These are phyloP conservation scores for Dentipellis fragilis DNA, from an alignment of 768 basidiomycete species.

Conservation along the genomic window DNA sequence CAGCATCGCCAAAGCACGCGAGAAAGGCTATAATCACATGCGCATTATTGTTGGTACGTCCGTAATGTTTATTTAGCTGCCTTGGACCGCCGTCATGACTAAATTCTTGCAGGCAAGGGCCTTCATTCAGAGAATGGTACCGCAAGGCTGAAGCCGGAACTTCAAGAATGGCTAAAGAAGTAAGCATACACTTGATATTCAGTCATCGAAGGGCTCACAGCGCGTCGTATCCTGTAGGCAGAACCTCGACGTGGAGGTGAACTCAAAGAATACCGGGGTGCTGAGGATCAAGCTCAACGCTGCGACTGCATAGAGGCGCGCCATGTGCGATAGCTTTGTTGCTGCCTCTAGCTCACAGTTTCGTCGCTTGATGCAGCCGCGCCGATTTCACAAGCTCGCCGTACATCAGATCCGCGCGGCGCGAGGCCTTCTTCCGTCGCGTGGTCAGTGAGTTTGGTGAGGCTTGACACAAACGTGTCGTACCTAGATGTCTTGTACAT, in stretches of 20 bases:
- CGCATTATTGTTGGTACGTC: neutral
- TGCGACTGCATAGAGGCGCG: constrained; percentile 14
- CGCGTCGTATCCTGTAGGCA: constrained; percentile 38
- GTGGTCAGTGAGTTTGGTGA: no score
- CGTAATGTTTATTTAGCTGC: neutral
- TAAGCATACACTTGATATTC: neutral
- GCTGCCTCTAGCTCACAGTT: no score
- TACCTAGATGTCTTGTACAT: no score
- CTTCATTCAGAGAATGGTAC: neutral
- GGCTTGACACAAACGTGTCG: no score
- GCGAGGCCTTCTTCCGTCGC: no score
- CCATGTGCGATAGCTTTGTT: neutral
- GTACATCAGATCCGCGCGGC: no score
- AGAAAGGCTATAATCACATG: neutral
- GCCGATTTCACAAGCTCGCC: no score
- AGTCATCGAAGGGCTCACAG: neutral
- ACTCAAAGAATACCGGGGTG: constrained; percentile 76
- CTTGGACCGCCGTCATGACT: neutral
- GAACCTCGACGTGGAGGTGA: constrained; percentile 59
- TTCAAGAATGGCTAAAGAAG: neutral
- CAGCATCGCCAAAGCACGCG: neutral
- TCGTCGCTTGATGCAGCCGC: no score
- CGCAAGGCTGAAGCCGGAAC: neutral
- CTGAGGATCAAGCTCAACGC: constrained; percentile 65
- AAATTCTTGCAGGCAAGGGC: neutral